Conservation (phyloP, 2,329 filamentous ascomycete genomes). For the Diaporthe citriasiana region DNA sequence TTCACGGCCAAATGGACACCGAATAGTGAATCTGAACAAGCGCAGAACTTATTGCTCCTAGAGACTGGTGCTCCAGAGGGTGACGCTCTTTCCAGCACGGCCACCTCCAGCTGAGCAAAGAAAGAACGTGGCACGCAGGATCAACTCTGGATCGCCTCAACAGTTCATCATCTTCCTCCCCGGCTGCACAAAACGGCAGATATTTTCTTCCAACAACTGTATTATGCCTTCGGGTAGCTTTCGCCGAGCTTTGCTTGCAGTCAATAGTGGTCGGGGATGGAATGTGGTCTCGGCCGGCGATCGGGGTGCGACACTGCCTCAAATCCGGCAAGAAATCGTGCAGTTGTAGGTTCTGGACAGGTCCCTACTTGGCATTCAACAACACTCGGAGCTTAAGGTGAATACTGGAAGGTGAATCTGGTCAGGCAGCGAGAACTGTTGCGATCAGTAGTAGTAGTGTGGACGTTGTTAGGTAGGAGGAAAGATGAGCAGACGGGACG, state of each 20-base stretch:
- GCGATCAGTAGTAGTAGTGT: not conserved
- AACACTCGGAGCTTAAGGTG: no score
- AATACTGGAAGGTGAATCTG: not conserved
- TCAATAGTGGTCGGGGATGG: slow-evolving; percentile 1
- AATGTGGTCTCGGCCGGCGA: not conserved
- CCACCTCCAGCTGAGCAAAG: slow-evolving; percentile 37
- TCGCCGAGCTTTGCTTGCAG: not conserved
- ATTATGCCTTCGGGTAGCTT: not conserved
- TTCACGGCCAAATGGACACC: slow-evolving; percentile 37
- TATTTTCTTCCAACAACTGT: slow-evolving; percentile 4
- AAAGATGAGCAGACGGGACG: slow-evolving; percentile 4
- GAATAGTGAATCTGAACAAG: slow-evolving; percentile 33
- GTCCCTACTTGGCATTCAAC: not conserved
- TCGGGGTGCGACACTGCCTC: not conserved
- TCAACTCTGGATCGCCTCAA: slow-evolving; percentile 26
- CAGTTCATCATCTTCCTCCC: slow-evolving; percentile 32
- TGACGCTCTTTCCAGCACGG: slow-evolving; percentile 34
- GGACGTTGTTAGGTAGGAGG: not conserved
- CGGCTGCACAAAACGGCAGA: not conserved
- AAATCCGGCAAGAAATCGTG: not conserved
- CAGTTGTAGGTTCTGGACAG: no score
- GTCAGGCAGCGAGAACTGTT: not conserved
- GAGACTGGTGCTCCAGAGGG: slow-evolving; percentile 22
- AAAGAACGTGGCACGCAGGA: slow-evolving; percentile 35
- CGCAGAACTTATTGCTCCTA: slow-evolving; percentile 38